These are phyloP conservation scores for Globisporangium spinosum DNA, from an alignment of 352 stramenopile species.

Conservation along the genomic window DNA sequence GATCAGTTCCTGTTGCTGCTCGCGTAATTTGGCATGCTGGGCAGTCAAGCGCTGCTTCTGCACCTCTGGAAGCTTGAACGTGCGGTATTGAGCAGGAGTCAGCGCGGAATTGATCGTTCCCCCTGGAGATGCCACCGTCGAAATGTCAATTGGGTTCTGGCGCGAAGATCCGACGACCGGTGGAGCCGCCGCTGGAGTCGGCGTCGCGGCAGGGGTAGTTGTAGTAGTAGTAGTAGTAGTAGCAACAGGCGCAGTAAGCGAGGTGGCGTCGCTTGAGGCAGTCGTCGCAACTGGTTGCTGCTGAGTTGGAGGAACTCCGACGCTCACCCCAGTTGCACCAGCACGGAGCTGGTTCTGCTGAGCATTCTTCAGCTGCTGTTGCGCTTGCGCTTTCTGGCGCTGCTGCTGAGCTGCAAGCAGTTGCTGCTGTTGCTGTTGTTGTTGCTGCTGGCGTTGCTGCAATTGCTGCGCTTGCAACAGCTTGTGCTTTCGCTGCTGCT, in stretches of 20 bases:
- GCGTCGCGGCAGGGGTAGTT: not conserved
- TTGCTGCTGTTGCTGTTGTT: conserved; percentile 36
- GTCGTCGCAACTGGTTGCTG: conserved; percentile 18
- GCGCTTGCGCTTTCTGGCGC: conserved; percentile 20
- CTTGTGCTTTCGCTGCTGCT: conserved; percentile 67
- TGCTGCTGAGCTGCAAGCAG: conserved; percentile 36
- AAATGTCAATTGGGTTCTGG: conserved; percentile 52
- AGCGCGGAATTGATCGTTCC: conserved; percentile 35
- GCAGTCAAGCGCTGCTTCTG: conserved; percentile 68
- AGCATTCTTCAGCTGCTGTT: conserved; percentile 36
- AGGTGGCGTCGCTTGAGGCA: conserved; percentile 17
- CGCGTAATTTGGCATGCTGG: conserved; percentile 65
- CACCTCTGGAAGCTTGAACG: conserved; percentile 59
- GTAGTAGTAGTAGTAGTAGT: conserved; percentile 13
- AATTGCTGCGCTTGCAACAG: conserved; percentile 38
- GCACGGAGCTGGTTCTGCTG: conserved; percentile 36
- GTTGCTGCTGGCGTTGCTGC: conserved; percentile 31
- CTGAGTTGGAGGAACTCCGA: conserved; percentile 12
- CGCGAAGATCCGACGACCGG: conserved; percentile 30
- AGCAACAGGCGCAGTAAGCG: conserved; percentile 12
- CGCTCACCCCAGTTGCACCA: not conserved
- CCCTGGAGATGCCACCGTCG: conserved; percentile 26
- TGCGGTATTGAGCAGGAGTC: conserved; percentile 70
- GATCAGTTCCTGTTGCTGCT: conserved; percentile 80
- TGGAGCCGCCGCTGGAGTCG: conserved; percentile 17